Conservation (phyloP, 73 alveolate genomes). For the Diophrys sp. region DNA sequence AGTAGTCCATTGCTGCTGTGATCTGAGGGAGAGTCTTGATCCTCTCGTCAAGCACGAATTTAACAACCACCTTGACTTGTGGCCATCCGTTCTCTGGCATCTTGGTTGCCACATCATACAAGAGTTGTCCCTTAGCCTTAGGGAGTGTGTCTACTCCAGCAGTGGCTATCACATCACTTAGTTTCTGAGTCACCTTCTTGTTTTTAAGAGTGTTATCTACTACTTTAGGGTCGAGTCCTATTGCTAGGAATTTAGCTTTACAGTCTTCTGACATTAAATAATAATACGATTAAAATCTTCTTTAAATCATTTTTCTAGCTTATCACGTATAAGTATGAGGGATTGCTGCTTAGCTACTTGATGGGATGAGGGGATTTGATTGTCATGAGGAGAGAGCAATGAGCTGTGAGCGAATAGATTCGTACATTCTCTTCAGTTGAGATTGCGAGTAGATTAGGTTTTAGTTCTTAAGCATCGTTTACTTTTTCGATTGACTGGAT, state of each 20-base stretch:
- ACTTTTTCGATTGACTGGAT: too few relatives aligned
- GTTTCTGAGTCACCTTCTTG: constrained; percentile 42
- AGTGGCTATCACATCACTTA: constrained; percentile 29
- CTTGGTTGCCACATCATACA: constrained; percentile 49
- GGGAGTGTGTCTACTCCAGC: constrained; percentile 31
- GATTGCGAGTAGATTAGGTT: too few relatives aligned
- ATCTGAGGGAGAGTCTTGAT: constrained; percentile 73
- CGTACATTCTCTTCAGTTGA: too few relatives aligned
- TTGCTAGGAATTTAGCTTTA: constrained; percentile 26
- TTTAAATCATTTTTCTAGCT: neutral
- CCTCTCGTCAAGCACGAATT: constrained; percentile 64
- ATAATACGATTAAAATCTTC: neutral
- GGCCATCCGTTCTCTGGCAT: constrained; percentile 28
- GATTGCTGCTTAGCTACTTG: too few relatives aligned
- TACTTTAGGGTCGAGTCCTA: constrained; percentile 56
- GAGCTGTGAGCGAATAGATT: too few relatives aligned
- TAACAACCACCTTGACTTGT: constrained; percentile 47
- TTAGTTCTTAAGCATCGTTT: too few relatives aligned
- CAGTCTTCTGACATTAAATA: constrained; percentile 3
- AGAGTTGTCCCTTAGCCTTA: constrained; percentile 27
- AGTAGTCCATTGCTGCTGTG: constrained; percentile 80
- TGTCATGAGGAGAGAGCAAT: too few relatives aligned
- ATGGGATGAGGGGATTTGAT: too few relatives aligned
- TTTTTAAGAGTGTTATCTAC: constrained; percentile 57
- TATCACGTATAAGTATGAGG: too few relatives aligned